Evolutionary conservation across 495 filamentous ascomycete species (phyloP).

Genomic region (Aspergillus incahuasiensis): DNA sequence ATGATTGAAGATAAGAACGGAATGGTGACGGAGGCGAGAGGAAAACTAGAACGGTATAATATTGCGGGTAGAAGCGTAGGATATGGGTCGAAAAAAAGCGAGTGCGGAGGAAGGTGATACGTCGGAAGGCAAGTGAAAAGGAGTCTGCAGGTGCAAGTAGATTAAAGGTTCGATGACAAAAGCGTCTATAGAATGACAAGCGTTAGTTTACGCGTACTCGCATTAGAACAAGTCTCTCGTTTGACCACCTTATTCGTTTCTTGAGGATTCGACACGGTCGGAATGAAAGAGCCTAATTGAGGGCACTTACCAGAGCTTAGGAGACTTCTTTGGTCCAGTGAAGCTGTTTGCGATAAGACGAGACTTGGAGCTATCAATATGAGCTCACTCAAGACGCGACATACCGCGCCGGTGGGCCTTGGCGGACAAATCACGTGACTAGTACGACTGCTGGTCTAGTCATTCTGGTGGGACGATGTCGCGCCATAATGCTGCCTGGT

Average conservation of each 20-base stretch:
- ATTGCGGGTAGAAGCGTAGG: background rate
- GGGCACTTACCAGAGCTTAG: no score
- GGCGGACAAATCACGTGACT: background rate
- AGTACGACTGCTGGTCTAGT: background rate
- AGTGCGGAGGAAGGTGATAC: background rate
- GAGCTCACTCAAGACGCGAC: background rate
- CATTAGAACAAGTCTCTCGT: background rate
- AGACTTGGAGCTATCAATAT: background rate
- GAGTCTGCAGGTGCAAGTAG: background rate
- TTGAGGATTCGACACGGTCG: no score
- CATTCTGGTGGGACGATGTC: background rate
- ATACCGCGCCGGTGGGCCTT: background rate
- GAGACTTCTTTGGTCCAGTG: no score
- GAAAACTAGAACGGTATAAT: background rate
- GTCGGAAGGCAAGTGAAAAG: background rate
- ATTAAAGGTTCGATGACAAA: background rate
- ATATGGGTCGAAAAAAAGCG: background rate
- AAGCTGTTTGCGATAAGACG: background rate
- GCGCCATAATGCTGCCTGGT: no score
- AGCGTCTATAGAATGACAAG: background rate
- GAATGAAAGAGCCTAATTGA: no score
- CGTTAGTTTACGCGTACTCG: background rate
- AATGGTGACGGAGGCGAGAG: conserved; percentile 1
- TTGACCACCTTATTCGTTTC: background rate
- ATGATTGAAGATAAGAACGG: conserved; percentile 13